These are phyloP conservation scores for Thelephora ganbajun DNA, from an alignment of 768 basidiomycete genomes.

Conservation along the genomic window DNA sequence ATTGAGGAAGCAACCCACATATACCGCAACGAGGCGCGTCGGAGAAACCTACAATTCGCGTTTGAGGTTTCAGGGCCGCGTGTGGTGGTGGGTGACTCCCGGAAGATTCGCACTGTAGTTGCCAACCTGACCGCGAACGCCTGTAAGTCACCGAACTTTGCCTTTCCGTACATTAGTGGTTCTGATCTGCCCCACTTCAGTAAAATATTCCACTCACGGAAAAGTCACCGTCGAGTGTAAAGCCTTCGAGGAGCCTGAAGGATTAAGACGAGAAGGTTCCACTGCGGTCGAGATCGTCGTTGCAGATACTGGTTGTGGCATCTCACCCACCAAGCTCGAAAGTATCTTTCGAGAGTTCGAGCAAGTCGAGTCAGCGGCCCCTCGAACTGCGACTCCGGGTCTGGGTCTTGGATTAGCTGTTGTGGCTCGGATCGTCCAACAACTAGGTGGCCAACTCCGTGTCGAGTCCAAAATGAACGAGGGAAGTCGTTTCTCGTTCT, in stretches of 20 bases:
- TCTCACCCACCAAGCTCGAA: constrained; percentile 48
- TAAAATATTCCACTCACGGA: constrained; percentile 60
- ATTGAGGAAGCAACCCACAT: constrained; percentile 49
- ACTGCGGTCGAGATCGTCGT: constrained; percentile 57
- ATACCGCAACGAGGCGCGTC: constrained; percentile 52
- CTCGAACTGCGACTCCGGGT: constrained; percentile 25
- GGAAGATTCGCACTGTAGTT: constrained; percentile 63
- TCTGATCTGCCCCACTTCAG: constrained; percentile 17
- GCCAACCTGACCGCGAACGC: constrained; percentile 71
- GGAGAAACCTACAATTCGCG: constrained; percentile 44
- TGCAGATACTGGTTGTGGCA: constrained; percentile 63
- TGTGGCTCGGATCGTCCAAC: constrained; percentile 68
- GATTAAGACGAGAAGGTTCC: constrained; percentile 28
- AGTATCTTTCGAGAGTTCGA: constrained; percentile 73
- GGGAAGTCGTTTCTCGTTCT: constrained; percentile 62
- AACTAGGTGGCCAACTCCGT: constrained; percentile 64
- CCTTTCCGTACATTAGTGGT: not conserved
- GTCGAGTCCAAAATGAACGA: constrained; percentile 56
- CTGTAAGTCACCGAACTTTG: constrained; percentile 23
- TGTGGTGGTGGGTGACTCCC: constrained; percentile 56
- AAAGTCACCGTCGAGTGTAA: constrained; percentile 46
- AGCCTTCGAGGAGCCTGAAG: constrained; percentile 35
- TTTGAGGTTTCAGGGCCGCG: constrained; percentile 40
- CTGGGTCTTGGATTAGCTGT: constrained; percentile 68
- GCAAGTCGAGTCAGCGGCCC: constrained; percentile 45